Base-by-base conservation (phyloP, 192 early-diverging fungal genomes). In the Dissophora ornata region DNA sequence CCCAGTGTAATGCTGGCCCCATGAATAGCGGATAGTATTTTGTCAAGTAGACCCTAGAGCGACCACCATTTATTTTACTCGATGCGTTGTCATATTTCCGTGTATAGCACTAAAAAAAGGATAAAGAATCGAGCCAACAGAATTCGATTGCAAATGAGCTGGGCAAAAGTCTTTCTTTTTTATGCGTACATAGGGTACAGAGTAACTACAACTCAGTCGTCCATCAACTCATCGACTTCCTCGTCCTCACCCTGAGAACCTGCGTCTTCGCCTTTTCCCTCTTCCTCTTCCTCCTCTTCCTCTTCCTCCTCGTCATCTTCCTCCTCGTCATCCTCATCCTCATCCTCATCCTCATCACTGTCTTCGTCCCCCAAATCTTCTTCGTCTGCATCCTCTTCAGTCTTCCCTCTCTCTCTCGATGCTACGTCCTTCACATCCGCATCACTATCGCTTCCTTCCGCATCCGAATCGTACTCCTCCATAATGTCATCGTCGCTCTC, bases 401-500 rank as follows among this genome's bases (percentile, higher is more conserved):
- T 21, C 24, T 45, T 70, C 42, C 28, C 26, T 28, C 32, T 25
- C 33, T 16, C 22, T 36, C 7, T 51, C 48, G 10, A 6, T 22
- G 13, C 2, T 28, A 3, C 30, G 28, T 44, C 36, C 22, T 40
- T 49, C 3, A 65, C 60, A 4, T 33, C 44, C 0, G 21, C 64
- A 52, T 57, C 60, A 36, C 53, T 49, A 28, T 52, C 42, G n/a
- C 60, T 59, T 9, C 62, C 62, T 28, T 53, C 62, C 2, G 62
- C 61, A 25, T 57, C 47, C 30, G 70, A 73, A 47, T 75, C 71
- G 40, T 67, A 75, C 29, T 75, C 71, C 38, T 75, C 71, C 71
- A 75, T 75, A 21, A 75, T 46, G 8, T 75, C 63, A 55, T 75
- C 71, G 2, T 75, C 71, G 45, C 71, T 75, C 30, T 66, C 63